phyloP scores from a whole-genome alignment of 2,329 filamentous ascomycete genomes.

The Meredithiella fracta region DNA sequence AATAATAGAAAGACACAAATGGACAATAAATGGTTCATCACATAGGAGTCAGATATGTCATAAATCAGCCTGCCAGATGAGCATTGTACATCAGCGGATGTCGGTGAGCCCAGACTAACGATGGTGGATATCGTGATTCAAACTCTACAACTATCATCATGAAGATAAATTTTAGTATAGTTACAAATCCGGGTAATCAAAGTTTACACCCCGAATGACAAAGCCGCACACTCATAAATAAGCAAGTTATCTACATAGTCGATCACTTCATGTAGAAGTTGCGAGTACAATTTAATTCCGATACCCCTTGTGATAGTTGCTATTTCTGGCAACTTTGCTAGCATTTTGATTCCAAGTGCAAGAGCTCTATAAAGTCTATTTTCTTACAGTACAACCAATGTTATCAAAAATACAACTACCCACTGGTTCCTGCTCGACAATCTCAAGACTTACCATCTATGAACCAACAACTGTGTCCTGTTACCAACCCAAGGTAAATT shows the following conservation, averaged over 20 bases:
- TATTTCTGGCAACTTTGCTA: background rate
- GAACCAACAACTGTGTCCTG: no score
- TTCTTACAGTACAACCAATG: no score
- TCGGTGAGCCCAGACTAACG: background rate
- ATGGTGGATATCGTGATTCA: background rate
- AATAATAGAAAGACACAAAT: background rate
- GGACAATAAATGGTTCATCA: no score
- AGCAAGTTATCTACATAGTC: background rate
- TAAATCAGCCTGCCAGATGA: no score
- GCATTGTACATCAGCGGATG: background rate
- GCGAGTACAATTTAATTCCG: no score
- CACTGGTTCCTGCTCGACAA: no score
- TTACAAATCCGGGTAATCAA: background rate
- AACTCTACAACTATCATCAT: background rate
- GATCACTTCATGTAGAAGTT: no score
- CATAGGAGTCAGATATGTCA: no score
- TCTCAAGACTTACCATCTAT: no score
- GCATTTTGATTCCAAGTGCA: background rate
- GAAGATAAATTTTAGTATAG: background rate
- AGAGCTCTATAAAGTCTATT: no score
- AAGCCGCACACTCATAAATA: background rate
- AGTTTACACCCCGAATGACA: background rate
- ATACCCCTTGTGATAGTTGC: background rate
- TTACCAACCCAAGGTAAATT: no score
- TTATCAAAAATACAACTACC: no score